Percentiles rank a stretch among this genome's conserved stretches.
Evolutionary conservation across 2,329 filamentous ascomycete genomes (phyloP).

Genomic region (Tolypocladium album): DNA sequence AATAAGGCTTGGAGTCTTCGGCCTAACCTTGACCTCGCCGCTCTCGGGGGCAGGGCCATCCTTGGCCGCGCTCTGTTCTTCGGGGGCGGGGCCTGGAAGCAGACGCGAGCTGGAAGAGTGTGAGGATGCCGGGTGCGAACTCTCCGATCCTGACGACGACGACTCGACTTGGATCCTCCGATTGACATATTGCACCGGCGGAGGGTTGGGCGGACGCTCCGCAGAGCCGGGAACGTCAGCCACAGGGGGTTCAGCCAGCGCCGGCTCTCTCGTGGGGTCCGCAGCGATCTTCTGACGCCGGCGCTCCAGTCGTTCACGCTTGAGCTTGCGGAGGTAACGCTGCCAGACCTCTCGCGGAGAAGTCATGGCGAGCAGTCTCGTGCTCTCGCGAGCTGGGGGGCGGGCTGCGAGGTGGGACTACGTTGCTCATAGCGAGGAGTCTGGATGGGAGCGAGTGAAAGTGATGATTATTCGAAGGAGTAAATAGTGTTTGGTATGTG

Average conservation of each 20-base stretch:
- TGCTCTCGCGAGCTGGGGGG: neutral
- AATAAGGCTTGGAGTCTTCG: neutral
- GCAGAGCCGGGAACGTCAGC: neutral
- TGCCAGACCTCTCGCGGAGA: neutral
- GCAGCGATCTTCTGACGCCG: neutral
- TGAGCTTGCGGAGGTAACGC: neutral
- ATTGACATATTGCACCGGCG: no score
- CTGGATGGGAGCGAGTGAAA: neutral
- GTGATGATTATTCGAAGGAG: neutral
- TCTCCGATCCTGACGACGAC: neutral
- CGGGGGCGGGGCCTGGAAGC: neutral
- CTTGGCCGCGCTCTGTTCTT: no score
- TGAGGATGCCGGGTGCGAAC: fast-evolving
- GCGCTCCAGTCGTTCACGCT: neutral
- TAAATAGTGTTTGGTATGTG: neutral
- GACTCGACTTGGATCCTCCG: neutral
- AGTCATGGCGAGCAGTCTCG: neutral
- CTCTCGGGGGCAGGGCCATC: neutral
- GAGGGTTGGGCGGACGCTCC: neutral
- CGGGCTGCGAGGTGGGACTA: neutral
- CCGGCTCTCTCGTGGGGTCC: neutral
- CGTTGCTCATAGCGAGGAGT: neutral
- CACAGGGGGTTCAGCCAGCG: no score
- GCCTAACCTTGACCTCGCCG: neutral
- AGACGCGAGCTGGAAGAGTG: neutral